A percentile compares a stretch with the other conserved stretches of the same genome.
Conservation (phyloP, 176 grass and related monocot species). For the Bromus sterilis region DNA sequence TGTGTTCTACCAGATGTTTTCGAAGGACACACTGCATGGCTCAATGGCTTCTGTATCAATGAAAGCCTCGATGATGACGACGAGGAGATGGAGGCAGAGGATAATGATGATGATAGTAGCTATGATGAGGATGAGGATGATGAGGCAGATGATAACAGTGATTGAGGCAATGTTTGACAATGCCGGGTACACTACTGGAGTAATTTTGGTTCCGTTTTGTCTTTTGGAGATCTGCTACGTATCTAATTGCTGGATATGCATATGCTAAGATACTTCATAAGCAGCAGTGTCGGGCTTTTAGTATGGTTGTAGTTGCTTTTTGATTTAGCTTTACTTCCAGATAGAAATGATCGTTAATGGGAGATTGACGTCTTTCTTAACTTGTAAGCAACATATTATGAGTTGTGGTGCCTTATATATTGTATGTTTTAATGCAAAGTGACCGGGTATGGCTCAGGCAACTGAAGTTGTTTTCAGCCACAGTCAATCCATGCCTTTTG, state of each 20-base stretch:
- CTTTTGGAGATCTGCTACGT: neutral
- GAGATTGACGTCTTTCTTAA: neutral
- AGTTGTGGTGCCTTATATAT: neutral
- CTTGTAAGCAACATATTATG: neutral
- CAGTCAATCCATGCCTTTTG: too few relatives aligned
- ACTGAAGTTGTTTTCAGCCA: too few relatives aligned
- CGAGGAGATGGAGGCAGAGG: neutral
- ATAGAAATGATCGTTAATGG: neutral
- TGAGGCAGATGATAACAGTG: neutral
- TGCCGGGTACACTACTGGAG: neutral
- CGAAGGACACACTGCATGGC: neutral
- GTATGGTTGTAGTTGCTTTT: too few relatives aligned
- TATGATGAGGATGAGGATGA: neutral
- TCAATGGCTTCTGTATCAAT: neutral
- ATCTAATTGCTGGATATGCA: neutral
- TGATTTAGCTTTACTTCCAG: too few relatives aligned
- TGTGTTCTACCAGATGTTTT: neutral
- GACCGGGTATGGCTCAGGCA: too few relatives aligned
- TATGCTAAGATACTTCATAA: neutral
- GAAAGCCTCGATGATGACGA: neutral
- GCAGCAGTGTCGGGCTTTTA: neutral
- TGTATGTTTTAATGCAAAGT: neutral
- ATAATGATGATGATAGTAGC: neutral
- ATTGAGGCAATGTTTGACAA: neutral
- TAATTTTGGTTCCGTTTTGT: neutral